Base-by-base conservation (phyloP, 805 yeast species). In the Candida andamanensis region DNA sequence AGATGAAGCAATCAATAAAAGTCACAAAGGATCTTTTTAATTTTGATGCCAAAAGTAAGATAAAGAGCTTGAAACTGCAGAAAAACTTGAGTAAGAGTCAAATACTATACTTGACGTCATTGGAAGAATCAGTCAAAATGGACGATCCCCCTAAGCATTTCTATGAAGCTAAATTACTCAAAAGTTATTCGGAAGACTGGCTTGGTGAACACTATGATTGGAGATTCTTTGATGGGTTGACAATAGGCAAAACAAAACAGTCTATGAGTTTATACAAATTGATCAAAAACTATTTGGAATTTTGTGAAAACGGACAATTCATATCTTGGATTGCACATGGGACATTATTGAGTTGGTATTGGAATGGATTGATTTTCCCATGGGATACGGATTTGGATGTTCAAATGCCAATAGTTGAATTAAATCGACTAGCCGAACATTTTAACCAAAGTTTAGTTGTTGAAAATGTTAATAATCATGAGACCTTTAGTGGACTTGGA, bases 331-430 rank as follows among this genome's bases (percentile, higher is more conserved):
- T 78, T 6, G 81, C 81, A 1, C 84, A 78, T 48, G 86, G 86
- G 2, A 59, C 81, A 1, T 57, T 78, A 40, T 60, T 77, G 24
- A 76, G 80, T 8, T 77, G 82, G 74, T 60, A 74, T 41, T 76
- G 82, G 72, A 76, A 76, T 46, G 84, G 85, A 0, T 41, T 72
- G 33, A 56, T 63, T 5, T 66, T 79, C 50, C 81, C 83, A 1
- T 79, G 84, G 83, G 86, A 79, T 48, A 63, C 67, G 34, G 86
- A 79, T 49, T 56, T 74, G 30, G 86, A 79, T 55, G 76, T 78
- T 16, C 81, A 78, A 42, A 67, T 78, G 62, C 74, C 85, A 1
- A 58, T 72, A 36, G 50, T 40, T 10, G 71, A 73, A 24, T 48
- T 78, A 39, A 59, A 64, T 37, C 47, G 48, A 25, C 44, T 78